phyloP scores from a whole-genome alignment of 345 rosid species.

The Lepidium africanum region DNA sequence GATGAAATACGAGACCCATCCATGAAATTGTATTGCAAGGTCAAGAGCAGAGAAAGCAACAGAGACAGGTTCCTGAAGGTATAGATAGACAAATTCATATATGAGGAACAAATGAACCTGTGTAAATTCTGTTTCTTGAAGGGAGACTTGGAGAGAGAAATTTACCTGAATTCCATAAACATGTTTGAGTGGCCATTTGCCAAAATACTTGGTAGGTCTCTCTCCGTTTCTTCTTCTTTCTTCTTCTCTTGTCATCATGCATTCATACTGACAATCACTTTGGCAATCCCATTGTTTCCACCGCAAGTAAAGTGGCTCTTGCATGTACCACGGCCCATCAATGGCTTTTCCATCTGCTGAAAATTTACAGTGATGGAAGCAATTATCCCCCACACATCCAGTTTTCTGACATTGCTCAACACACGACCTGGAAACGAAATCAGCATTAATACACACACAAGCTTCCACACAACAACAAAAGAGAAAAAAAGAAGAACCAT shows the following conservation, averaged over 20 bases:
- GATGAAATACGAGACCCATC: slow-evolving; percentile 88
- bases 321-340: slow-evolving; percentile 78
- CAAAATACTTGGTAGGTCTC: slow-evolving; percentile 71
- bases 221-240: slow-evolving; percentile 57
- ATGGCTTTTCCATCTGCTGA: slow-evolving; percentile 77
- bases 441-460: slow-evolving; percentile 6
- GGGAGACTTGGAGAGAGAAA: not conserved
- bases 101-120: not conserved
- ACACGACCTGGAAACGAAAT: slow-evolving; percentile 49
- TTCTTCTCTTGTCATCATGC: slow-evolving; percentile 85
- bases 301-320: slow-evolving; percentile 72
- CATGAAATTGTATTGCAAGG: slow-evolving; percentile 76
- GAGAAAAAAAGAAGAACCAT: not conserved
- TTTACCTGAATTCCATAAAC: slow-evolving; percentile 69
- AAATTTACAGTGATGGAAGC: slow-evolving; percentile 86
- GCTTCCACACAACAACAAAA: slow-evolving; percentile 1
- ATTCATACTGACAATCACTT: slow-evolving; percentile 59
- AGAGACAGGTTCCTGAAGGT: slow-evolving; percentile 68
- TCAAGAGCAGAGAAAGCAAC: slow-evolving; percentile 76
- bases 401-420: slow-evolving; percentile 65
- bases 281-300: slow-evolving; percentile 96
- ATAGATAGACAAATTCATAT: not conserved
- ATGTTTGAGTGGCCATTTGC: slow-evolving; percentile 84
- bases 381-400: slow-evolving; percentile 71
- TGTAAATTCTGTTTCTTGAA: not conserved